Percentiles rank a stretch among this genome's conserved stretches.
These are phyloP conservation scores for Xylariaceae sp. DNA, from an alignment of 2,329 filamentous ascomycete genomes.

Conservation along the genomic window DNA sequence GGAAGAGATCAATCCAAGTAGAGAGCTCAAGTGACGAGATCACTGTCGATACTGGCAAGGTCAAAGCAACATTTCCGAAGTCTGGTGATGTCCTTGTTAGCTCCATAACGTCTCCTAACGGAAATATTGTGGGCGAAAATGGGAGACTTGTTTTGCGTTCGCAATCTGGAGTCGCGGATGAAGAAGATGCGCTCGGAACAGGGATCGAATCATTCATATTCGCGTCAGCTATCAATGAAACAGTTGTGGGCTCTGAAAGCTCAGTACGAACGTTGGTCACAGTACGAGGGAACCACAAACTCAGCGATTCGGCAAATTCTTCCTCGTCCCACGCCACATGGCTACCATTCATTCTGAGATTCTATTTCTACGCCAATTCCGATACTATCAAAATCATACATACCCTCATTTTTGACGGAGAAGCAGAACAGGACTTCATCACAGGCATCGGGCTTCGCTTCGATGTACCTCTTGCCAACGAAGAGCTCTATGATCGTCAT, in stretches of 20 bases:
- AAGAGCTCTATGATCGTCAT: constrained; percentile 58
- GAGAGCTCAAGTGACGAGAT: constrained; percentile 29
- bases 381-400: constrained; percentile 54
- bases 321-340: constrained; percentile 41
- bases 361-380: constrained; percentile 58
- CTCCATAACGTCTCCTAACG: constrained; percentile 38
- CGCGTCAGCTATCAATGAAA: constrained; percentile 49
- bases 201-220: constrained; percentile 44
- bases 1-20: constrained; percentile 13
- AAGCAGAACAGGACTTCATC: constrained; percentile 49
- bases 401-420: constrained; percentile 54
- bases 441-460: constrained; percentile 54
- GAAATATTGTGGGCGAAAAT: constrained; percentile 42
- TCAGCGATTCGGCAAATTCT: constrained; percentile 21
- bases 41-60: constrained; percentile 44
- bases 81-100: constrained; percentile 39
- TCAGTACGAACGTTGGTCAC: constrained; percentile 48
- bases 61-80: constrained; percentile 42
- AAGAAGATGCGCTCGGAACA: constrained; percentile 36
- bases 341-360: constrained; percentile 54
- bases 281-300: constrained; percentile 37
- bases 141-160: constrained; percentile 53
- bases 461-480: constrained; percentile 49
- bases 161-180: constrained; percentile 45
- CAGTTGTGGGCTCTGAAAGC: constrained; percentile 44